Base-by-base conservation (phyloP, 768 basidiomycete genomes). In the Pulveroboletus sp. region DNA sequence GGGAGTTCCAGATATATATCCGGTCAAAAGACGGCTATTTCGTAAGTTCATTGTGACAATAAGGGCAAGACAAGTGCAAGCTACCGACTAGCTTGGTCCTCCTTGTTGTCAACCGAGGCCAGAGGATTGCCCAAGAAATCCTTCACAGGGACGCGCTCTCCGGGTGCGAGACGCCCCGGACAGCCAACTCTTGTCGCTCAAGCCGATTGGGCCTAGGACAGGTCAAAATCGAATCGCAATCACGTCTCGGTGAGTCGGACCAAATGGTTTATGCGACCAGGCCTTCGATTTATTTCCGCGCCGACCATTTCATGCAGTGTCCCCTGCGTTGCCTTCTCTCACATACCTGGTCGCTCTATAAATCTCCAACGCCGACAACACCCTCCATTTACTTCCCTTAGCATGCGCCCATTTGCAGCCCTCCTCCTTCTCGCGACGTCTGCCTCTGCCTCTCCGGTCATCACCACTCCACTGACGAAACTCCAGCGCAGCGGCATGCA, bases 401-500 rank as follows among this genome's bases (percentile, higher is more conserved):
- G 15, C 33, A 62, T 62, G 63, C 42, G 35, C 44, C 50, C 53
- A 14, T 47, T 57, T 32, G 14, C 39, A 31, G 33, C 47, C 2
- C 36, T 58, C 36, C 35, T 46, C 17, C 30, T 58, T 7, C 32
- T 63, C 36, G 47, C 49, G 11, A 39, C 41, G 2, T 53, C 41
- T 40, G 39, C 17, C 15, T 53, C 44, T 32, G 53, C 58, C 3
- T 50, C 45, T 3, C 39, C 46, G 1, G 45, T 44, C 18, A 7
- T 52, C 42, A 55, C 32, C 30, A 26, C 47, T 6, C 50, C 56
- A 3, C 28, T 66, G 35, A 50, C 39, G 5, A 63, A 51, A 43
- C 24, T 60, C 26, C 33, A 49, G 30, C 47, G 39, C 28, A 36
- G 43, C 5, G 54, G 58, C 18, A 26, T 51, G 14, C 55, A 57